These are phyloP conservation scores for Wallacemonas rigidus DNA, from an alignment of 208 protist genomes.

Conservation along the genomic window DNA sequence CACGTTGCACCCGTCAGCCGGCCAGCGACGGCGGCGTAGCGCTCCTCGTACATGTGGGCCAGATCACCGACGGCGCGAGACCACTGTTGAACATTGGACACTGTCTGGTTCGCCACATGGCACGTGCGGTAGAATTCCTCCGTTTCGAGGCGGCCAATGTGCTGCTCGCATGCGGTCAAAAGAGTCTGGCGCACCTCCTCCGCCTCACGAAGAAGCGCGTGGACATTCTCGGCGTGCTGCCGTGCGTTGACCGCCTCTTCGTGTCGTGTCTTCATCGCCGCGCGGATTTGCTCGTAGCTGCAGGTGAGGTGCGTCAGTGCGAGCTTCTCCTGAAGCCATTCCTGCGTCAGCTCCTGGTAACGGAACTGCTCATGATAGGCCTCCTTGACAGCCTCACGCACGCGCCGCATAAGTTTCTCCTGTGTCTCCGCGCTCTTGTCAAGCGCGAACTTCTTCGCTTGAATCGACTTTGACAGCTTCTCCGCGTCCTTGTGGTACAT, in stretches of 20 bases:
- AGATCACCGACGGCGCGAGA: conserved; percentile 65
- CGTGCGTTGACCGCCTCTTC: conserved; percentile 32
- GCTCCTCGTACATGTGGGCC: conserved; percentile 53
- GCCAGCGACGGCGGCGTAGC: conserved; percentile 39
- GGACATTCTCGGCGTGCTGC: conserved; percentile 25
- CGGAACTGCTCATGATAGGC: conserved; percentile 68
- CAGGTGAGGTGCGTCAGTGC: conserved; percentile 55
- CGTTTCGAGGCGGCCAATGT: conserved; percentile 41
- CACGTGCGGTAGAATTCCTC: conserved; percentile 67
- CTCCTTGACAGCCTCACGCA: conserved; percentile 77
- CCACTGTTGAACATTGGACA: conserved; percentile 53
- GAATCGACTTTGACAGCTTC: conserved; percentile 37
- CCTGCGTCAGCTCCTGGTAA: conserved; percentile 64
- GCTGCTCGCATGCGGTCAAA: conserved; percentile 43
- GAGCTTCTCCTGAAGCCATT: conserved; percentile 55
- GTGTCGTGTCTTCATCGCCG: conserved; percentile 33
- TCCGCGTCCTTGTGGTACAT: conserved; percentile 29
- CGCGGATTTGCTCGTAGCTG: conserved; percentile 58
- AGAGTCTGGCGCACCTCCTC: conserved; percentile 38
- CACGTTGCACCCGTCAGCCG: conserved; percentile 27
- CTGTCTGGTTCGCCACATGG: conserved; percentile 42
- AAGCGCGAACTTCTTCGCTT: conserved; percentile 30
- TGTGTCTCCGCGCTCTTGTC: conserved; percentile 54
- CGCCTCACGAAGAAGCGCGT: conserved; percentile 35
- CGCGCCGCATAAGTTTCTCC: conserved; percentile 69